Percentiles rank a stretch among this genome's conserved stretches.
These are phyloP conservation scores for Amanita phalloides DNA, from an alignment of 768 basidiomycete genomes.

Conservation along the genomic window DNA sequence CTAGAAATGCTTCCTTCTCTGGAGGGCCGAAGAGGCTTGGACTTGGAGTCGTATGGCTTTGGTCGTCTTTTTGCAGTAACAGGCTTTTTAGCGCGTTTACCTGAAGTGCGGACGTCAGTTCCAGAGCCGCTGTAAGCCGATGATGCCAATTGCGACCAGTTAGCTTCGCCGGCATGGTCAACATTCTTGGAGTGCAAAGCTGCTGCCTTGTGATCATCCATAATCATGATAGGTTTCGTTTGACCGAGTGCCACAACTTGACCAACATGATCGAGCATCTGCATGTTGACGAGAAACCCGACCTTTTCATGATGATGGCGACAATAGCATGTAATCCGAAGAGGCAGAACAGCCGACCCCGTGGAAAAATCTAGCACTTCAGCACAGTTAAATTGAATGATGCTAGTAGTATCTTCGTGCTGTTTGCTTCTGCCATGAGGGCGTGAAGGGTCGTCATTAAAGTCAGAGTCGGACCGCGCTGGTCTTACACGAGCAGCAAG, in stretches of 20 bases:
- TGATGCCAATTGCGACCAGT: conserved; percentile 35
- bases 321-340: conserved; percentile 96
- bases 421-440: conserved; percentile 33
- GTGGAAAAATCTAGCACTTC: conserved; percentile 82
- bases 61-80: conserved; percentile 42
- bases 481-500: conserved; percentile 77
- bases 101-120: conserved; percentile 26
- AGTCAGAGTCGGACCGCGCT: conserved; percentile 65
- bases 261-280: conserved; percentile 71
- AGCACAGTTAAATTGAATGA: conserved; percentile 93
- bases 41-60: conserved; percentile 57
- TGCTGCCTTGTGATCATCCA: conserved; percentile 94
- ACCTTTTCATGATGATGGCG: conserved; percentile 96
- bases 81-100: conserved; percentile 37
- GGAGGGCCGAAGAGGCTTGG: conserved; percentile 32
- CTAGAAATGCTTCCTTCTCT: conserved; percentile 49
- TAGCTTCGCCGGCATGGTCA: conserved; percentile 29
- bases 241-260: conserved; percentile 72
- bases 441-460: conserved; percentile 38
- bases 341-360: conserved; percentile 83
- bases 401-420: conserved; percentile 65
- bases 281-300: conserved; percentile 87
- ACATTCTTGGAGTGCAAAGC: conserved; percentile 19
- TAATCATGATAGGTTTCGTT: conserved; percentile 94
- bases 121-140: conserved; percentile 17